Conservation (phyloP, 2,329 filamentous ascomycete genomes). For the Neofusicoccum laricinum region DNA sequence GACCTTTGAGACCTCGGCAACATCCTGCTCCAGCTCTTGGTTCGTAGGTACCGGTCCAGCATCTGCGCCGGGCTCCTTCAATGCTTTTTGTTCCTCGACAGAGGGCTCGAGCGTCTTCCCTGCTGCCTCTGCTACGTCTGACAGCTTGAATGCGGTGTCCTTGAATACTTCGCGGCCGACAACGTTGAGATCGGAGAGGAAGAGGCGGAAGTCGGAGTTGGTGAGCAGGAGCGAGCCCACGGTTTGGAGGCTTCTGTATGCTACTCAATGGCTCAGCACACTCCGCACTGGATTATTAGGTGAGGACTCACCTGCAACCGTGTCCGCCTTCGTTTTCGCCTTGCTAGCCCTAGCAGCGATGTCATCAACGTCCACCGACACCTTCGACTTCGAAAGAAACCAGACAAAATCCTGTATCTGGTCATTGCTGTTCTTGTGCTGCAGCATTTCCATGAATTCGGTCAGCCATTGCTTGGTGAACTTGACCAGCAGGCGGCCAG, state of each 20-base stretch:
- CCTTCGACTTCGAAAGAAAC: conserved; percentile 72
- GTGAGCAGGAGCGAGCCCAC: conserved; percentile 81
- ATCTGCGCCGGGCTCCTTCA: conserved; percentile 54
- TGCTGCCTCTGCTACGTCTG: conserved; percentile 70
- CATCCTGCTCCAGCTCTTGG: conserved; percentile 58
- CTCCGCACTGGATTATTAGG: background rate
- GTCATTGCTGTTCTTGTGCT: conserved; percentile 78
- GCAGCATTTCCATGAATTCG: conserved; percentile 76
- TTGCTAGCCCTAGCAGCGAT: conserved; percentile 59
- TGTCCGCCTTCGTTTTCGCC: conserved; percentile 67
- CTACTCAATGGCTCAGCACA: conserved; percentile 41
- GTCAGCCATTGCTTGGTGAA: conserved; percentile 71
- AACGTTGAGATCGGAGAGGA: conserved; percentile 75
- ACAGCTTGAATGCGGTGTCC: conserved; percentile 78
- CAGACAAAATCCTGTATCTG: conserved; percentile 91
- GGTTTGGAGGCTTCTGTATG: conserved; percentile 78
- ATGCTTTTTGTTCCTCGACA: conserved; percentile 53
- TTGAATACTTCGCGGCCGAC: conserved; percentile 81
- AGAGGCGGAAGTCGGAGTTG: conserved; percentile 85
- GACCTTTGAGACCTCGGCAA: conserved; percentile 44
- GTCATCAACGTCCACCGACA: conserved; percentile 65
- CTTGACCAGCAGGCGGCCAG: conserved; percentile 70
- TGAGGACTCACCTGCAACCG: conserved; percentile 60
- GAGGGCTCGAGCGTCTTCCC: conserved; percentile 72
- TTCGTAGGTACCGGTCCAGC: conserved; percentile 52